Base-by-base conservation (phyloP, 345 rosid species). In the Gossypium sturtianum region DNA sequence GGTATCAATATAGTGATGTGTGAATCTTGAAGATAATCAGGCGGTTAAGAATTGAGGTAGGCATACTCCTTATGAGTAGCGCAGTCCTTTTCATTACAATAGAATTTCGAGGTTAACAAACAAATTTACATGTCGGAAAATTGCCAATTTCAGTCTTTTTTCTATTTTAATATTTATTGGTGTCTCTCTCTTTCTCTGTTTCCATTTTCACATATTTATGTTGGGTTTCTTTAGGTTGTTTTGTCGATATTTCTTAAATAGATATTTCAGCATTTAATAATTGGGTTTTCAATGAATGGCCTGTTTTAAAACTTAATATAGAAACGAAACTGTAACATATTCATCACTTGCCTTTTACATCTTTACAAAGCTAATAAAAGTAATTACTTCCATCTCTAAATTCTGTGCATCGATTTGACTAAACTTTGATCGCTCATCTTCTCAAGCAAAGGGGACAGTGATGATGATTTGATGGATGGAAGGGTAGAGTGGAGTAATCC, bases 11-110 rank as follows among this genome's bases (percentile, higher is more conserved):
- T 16, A 11, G 76, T 68, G 67, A 66, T 47, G 34, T 25, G 56
- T 20, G 76, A 66, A 78, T 65, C 67, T 53, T 23, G 13, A 25
- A 2, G 23, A 9, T 12, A 64, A 81, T 83, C 81, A 0, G 45
- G 77, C 80, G 82, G 78, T 73, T 12, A 2, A 58, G 13, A 75
- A 66, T 75, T 12, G 20, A 74, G 76, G 58, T 16, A 27, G 44
- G 6, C 29, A 4, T 45, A 3, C 57, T 59, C 66, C 8, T 8
- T 19, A 12, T 19, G n/a, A 29, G 34, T 57, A 3, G 3, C 45
- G 63, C 2, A 22, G 19, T 20, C 20, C 9, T 20, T 61, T 63
- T 16, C 9, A 7, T 34, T 7, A 49, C 19, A 20, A 20, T 16
- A 2, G 53, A 62, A 68, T 51, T 75, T 62, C 63, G 13, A 72